These are phyloP conservation scores for Naegleria lovaniensis DNA, from an alignment of 208 protist genomes.

Conservation along the genomic window DNA sequence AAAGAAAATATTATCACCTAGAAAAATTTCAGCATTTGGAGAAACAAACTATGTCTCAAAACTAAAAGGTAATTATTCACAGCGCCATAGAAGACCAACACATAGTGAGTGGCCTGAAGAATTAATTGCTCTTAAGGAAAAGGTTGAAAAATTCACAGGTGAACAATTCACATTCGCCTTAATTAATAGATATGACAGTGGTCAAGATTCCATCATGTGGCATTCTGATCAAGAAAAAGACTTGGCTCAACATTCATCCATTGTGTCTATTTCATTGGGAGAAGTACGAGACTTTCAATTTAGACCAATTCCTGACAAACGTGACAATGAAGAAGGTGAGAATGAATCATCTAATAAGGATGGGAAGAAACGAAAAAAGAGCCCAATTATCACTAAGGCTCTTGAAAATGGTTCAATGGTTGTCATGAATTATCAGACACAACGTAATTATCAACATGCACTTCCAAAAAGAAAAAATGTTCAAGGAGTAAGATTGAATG, in stretches of 20 bases:
- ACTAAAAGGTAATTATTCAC: not conserved
- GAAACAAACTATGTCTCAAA: not conserved
- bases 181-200: not conserved
- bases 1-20: not conserved
- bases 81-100: not conserved
- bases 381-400: not conserved
- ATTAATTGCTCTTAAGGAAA: not conserved
- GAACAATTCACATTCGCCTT: not conserved
- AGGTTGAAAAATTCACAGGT: not conserved
- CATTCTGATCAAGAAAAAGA: not conserved
- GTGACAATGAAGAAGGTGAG: not conserved
- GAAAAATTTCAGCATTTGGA: not conserved
- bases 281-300: conserved; percentile 1
- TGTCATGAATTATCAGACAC: not conserved
- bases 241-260: not conserved
- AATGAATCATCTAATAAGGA: not conserved
- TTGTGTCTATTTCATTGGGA: conserved; percentile 14
- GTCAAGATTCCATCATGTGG: not conserved
- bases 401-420: not conserved
- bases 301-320: not conserved
- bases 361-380: not conserved
- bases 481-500: not conserved
- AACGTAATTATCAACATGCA: not conserved
- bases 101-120: not conserved
- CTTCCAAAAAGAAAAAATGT: not conserved